A percentile compares a stretch with the other conserved stretches of the same genome.
phyloP scores from a whole-genome alignment of 164 flowering plant genomes.

The Liriodendron chinense region DNA sequence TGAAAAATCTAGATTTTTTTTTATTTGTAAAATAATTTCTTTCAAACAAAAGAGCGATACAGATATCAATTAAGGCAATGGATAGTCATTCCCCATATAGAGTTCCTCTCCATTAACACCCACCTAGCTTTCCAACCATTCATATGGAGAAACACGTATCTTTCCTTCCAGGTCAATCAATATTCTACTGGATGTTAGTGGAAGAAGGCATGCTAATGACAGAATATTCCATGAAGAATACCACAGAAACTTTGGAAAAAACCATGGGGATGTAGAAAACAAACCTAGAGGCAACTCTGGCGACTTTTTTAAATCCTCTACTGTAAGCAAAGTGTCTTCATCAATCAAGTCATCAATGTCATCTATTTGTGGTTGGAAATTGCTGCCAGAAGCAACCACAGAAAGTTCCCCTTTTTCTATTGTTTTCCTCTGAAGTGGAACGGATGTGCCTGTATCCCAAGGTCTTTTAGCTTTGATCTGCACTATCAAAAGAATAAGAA shows the following conservation, averaged over 20 bases:
- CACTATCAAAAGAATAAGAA: conserved; percentile 12
- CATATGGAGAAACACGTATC: too few species aligned
- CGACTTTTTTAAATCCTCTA: neutral
- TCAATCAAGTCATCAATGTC: conserved; percentile 20
- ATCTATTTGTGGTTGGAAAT: conserved; percentile 12
- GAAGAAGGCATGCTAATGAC: too few species aligned
- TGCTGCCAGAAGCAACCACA: conserved; percentile 10
- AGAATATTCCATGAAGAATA: neutral
- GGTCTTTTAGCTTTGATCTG: conserved; percentile 26
- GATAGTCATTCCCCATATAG: neutral
- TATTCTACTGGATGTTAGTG: too few species aligned
- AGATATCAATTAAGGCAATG: neutral
- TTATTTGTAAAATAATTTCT: neutral
- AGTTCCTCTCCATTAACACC: neutral
- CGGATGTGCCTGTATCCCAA: conserved; percentile 9
- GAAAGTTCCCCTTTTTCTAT: conserved; percentile 11
- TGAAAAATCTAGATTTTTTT: neutral
- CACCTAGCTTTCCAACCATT: too few species aligned
- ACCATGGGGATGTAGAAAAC: neutral
- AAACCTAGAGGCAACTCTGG: conserved; percentile 21
- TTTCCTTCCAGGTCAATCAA: too few species aligned
- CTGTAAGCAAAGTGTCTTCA: conserved; percentile 15
- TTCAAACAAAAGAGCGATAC: neutral
- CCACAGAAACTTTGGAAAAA: neutral
- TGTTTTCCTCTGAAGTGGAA: conserved; percentile 9